Conservation (phyloP, 352 stramenopile species). For the Phytopythium sindhum region DNA sequence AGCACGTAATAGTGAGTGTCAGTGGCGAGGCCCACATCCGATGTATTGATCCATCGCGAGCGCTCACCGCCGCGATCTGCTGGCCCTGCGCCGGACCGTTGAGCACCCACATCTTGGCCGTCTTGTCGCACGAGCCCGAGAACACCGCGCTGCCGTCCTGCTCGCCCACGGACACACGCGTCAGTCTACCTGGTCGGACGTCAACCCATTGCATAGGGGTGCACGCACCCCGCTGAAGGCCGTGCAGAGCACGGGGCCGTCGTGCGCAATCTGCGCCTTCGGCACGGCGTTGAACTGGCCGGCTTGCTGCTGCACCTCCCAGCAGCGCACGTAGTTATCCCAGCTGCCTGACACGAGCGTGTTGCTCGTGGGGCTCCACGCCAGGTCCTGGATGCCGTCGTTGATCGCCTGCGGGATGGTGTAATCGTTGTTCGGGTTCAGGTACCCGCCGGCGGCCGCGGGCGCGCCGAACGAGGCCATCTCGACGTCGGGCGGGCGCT, state of each 20-base stretch:
- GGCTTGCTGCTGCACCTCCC: constrained; percentile 74
- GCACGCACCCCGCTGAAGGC: constrained; percentile 79
- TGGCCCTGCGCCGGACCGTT: constrained; percentile 67
- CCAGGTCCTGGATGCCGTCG: constrained; percentile 74
- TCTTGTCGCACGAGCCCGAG: constrained; percentile 92
- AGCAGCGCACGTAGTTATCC: constrained; percentile 84
- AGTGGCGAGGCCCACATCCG: not conserved
- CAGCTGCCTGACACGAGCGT: constrained; percentile 74
- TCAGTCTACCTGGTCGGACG: not conserved
- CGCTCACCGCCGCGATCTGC: constrained; percentile 71
- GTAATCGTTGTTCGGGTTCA: constrained; percentile 81
- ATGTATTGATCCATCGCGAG: not conserved
- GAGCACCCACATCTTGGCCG: constrained; percentile 94
- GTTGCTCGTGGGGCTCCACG: constrained; percentile 75
- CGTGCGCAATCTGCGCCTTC: constrained; percentile 85
- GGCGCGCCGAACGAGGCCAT: constrained; percentile 50
- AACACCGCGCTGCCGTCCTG: constrained; percentile 94
- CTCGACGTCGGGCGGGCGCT: not conserved
- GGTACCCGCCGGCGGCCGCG: constrained; percentile 41
- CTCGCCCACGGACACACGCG: not conserved
- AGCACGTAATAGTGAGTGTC: not conserved
- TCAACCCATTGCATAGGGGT: not conserved
- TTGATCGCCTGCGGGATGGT: constrained; percentile 56
- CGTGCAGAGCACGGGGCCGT: constrained; percentile 90
- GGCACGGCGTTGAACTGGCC: constrained; percentile 70